Base-by-base conservation (phyloP, 2,329 filamentous ascomycete species). In the Cordyceps javanica region DNA sequence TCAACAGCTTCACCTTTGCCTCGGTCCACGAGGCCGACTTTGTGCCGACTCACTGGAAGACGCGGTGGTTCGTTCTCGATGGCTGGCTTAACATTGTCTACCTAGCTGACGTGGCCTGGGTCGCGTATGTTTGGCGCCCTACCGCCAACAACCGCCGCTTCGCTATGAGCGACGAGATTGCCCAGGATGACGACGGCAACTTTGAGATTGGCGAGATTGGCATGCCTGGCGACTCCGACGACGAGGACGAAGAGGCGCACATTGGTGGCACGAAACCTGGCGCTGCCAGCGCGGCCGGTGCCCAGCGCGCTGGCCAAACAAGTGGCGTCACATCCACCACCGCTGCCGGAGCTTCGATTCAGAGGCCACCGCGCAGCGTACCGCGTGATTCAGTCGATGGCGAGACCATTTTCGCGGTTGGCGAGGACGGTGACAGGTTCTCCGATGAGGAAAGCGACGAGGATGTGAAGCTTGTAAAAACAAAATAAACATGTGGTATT, bases 141-240 rank as follows among this genome's bases (percentile, higher is more conserved):
- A 97, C 93, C 23, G 91, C 89, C 54, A 97, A 99, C 75, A 99
- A 99, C 75, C 84, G 92, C 65, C 85, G 94, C 58, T 99, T 99
- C 67, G 94, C 94, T 61, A 99, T 99, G 94, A 96, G 90, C 75
- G 94, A 99, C 68, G 94, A 99, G 83, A 88, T 99, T 68, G 93
- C 94, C 3, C 94, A 97, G 82, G 94, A 99, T 67, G 94, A 99
- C 65, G 93, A 97, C 68, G 94, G 94, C 36, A 83, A 79, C 46
- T 99, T 99, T 70, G 94, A 97, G 69, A 95, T 99, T 69, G 89
- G 89, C 50, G 94, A 94, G 58, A 88, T 99, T 61, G 91, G 90
- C 53, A 89, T 90, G 52, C 82, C 82, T 3, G 85, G 85, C 55
- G 82, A 85, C 61, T 84, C 80, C 52, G 81, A 83, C 57, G 75